A percentile compares a stretch with the other conserved stretches of the same genome.
These are phyloP conservation scores for Xylaria sp. DNA, from an alignment of 2,329 filamentous ascomycete genomes.

Conservation along the genomic window DNA sequence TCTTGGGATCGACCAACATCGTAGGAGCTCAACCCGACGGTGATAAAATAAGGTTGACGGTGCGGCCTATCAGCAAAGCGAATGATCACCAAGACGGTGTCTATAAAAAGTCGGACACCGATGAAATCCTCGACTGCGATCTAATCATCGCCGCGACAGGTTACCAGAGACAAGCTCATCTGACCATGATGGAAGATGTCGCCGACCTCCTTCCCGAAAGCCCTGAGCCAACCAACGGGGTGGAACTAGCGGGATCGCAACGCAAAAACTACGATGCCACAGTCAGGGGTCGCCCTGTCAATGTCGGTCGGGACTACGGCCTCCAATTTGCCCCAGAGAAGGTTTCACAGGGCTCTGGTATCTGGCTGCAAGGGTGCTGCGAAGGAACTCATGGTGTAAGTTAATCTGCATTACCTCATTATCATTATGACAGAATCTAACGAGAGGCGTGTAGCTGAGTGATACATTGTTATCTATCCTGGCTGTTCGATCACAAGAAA, in stretches of 20 bases:
- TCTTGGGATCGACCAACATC: constrained; percentile 76
- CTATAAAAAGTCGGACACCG: constrained; percentile 46
- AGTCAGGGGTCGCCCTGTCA: constrained; percentile 61
- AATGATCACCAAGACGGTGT: constrained; percentile 12
- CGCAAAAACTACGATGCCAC: constrained; percentile 45
- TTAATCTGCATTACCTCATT: constrained; percentile 41
- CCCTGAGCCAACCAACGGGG: constrained; percentile 32
- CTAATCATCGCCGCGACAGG: constrained; percentile 88
- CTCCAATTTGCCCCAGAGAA: constrained; percentile 75
- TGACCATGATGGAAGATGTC: constrained; percentile 76
- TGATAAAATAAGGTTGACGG: constrained; percentile 66
- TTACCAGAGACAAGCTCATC: constrained; percentile 81
- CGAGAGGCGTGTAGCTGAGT: constrained; percentile 39
- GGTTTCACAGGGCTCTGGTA: constrained; percentile 77
- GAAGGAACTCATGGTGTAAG: constrained; percentile 91
- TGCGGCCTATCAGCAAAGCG: constrained; percentile 59
- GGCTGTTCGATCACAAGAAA: constrained; percentile 44
- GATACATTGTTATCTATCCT: constrained; percentile 46
- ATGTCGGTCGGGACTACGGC: constrained; percentile 79
- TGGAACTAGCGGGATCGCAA: constrained; percentile 27
- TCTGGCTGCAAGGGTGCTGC: constrained; percentile 95
- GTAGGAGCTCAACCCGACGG: constrained; percentile 65
- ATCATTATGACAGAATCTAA: background rate
- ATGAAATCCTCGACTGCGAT: constrained; percentile 78
- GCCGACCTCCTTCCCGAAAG: constrained; percentile 70